Conservation (phyloP, 2,329 filamentous ascomycete species). For the Trichoderma koningii region DNA sequence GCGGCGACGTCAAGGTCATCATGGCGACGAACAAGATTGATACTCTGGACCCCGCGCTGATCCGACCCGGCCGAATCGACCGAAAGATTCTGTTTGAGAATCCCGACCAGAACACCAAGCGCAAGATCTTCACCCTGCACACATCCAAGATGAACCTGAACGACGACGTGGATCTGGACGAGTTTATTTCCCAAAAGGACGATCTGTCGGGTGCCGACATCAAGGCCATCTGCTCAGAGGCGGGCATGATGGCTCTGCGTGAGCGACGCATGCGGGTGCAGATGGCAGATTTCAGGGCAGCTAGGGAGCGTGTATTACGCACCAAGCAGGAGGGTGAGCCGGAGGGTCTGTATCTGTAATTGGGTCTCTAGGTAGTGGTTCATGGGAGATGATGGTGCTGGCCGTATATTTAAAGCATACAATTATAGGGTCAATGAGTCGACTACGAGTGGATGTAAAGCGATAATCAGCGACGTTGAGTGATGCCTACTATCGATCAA, state of each 20-base stretch:
- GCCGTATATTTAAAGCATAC: background rate
- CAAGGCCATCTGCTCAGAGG: constrained; percentile 98
- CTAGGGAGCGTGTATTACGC: constrained; percentile 91
- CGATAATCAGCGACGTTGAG: background rate
- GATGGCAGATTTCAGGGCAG: constrained; percentile 95
- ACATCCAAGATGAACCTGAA: constrained; percentile 98
- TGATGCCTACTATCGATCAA: background rate
- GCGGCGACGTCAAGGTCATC: constrained; percentile 98
- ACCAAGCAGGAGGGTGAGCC: constrained; percentile 99
- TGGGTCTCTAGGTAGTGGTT: constrained; percentile 29
- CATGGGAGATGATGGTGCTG: background rate
- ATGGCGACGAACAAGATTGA: constrained; percentile 99
- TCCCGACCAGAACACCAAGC: constrained; percentile 78
- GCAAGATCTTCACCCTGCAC: constrained; percentile 98
- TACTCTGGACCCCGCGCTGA: constrained; percentile 91
- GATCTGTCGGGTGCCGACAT: constrained; percentile 97
- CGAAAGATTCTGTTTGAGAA: constrained; percentile 85
- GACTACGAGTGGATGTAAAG: background rate
- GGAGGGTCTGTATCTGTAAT: constrained; percentile 96
- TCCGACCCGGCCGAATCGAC: constrained; percentile 96
- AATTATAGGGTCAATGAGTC: background rate
- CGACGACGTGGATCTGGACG: constrained; percentile 95
- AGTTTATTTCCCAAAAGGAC: constrained; percentile 98
- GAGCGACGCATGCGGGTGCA: constrained; percentile 97
- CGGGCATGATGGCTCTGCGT: constrained; percentile 87